Evolutionary conservation across 129 eudicot genomes (phyloP), one percentile per base, ranked within the genome.

Genomic region (Kitagawia praeruptora): DNA sequence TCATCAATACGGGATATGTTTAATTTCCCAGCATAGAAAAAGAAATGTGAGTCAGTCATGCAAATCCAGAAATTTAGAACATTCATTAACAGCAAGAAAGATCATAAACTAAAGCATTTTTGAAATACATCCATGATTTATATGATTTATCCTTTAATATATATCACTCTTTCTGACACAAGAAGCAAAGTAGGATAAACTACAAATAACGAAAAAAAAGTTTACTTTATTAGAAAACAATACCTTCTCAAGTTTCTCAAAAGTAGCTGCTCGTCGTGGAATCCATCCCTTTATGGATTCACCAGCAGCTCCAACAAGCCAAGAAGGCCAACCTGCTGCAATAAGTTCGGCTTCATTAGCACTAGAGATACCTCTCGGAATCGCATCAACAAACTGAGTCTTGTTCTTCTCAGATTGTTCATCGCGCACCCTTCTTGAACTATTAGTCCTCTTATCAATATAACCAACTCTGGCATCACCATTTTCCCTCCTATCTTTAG

Each of bases 241-340:
- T 76, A 93, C 98, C 94, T 93, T 93, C 41, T 93, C 92, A 77
- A 91, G 81, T 70, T 87, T 93, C 85, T 93, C 93, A 79, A 89
- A 93, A 49, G 96, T 88, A 56, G 88, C 93, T 1, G 98, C 93
- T 79, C 84, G 81, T 1, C 97, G 86, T 19, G 98, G 97, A 70
- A 93, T 49, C 98, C 98, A 93, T 40, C 95, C 98, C 58, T 66
- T 81, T 70, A 91, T 84, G 10, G 98, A 97, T 83, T 93, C 98
- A 39, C 88, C 90, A 27, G 98, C 97, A 6, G 79, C 97, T 11
- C 82, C 79, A 75, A 83, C 93, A 66, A 93, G 96, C 98, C 97
- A 93, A 80, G 93, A 85, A 56, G 98, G 98, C 98, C 98, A 93
- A 41, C 98, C 98, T 6, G 97, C 98, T 1, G 90, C 92, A 38